These are phyloP conservation scores for Metarhizium robertsii DNA, from an alignment of 2,329 filamentous ascomycete genomes.

Conservation along the genomic window DNA sequence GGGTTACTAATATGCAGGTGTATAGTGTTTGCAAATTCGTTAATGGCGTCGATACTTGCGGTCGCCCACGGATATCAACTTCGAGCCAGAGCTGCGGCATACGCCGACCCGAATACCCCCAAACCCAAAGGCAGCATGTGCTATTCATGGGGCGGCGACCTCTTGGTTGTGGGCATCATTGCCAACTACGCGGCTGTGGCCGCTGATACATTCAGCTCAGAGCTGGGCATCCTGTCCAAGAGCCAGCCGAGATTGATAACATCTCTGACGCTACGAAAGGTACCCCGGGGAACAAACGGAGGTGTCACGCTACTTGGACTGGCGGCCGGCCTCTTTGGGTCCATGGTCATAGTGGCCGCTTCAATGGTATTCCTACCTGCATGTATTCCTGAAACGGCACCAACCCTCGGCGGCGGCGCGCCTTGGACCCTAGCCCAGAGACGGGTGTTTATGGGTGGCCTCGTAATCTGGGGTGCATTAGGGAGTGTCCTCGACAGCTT, in stretches of 20 bases:
- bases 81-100: conserved; percentile 32
- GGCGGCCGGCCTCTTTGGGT: conserved; percentile 62
- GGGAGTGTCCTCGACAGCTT: conserved; percentile 84
- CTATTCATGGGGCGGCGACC: conserved; percentile 52
- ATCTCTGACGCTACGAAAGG: conserved; percentile 62
- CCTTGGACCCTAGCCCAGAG: conserved; percentile 41
- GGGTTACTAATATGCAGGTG: conserved; percentile 1
- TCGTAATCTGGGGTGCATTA: conserved; percentile 64
- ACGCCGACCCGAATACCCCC: conserved; percentile 21
- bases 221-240: conserved; percentile 82
- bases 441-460: conserved; percentile 38
- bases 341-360: conserved; percentile 57
- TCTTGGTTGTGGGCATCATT: conserved; percentile 56
- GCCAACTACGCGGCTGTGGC: conserved; percentile 86
- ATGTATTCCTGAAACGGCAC: conserved; percentile 39
- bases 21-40: conserved; percentile 73
- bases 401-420: conserved; percentile 30
- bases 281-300: conserved; percentile 88
- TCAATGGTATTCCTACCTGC: conserved; percentile 61
- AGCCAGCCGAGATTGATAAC: conserved; percentile 77
- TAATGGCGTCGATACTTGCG: conserved; percentile 59
- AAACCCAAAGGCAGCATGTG: conserved; percentile 36
- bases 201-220: conserved; percentile 90
- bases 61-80: conserved; percentile 54
- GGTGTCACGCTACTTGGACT: conserved; percentile 74